Percentiles rank a stretch among this genome's conserved stretches.
Evolutionary conservation across 306 rosid genomes (phyloP).

Genomic region (Senna siamea): DNA sequence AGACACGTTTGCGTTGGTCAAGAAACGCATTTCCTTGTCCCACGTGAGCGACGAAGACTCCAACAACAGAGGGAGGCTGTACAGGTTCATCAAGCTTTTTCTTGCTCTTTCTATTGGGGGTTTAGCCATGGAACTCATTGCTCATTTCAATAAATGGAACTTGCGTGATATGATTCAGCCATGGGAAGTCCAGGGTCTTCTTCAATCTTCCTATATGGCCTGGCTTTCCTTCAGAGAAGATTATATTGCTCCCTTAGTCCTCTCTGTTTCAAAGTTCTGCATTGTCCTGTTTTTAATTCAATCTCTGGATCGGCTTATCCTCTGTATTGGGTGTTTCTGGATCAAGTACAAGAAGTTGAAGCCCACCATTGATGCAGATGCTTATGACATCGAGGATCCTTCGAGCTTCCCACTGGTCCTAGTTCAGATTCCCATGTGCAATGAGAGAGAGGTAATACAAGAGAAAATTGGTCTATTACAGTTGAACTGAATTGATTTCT

Average conservation of each 20-base stretch:
- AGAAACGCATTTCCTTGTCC: slow-evolving; percentile 70
- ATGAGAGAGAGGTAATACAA: slow-evolving; percentile 99
- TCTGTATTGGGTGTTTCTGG: slow-evolving; percentile 95
- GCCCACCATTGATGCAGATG: slow-evolving; percentile 60
- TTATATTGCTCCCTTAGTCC: slow-evolving; percentile 73
- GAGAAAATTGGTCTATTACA: not conserved
- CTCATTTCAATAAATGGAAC: slow-evolving; percentile 84
- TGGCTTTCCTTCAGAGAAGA: slow-evolving; percentile 86
- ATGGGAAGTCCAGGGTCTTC: slow-evolving; percentile 76
- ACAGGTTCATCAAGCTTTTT: slow-evolving; percentile 69
- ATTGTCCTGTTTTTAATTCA: slow-evolving; percentile 82
- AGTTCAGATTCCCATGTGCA: slow-evolving; percentile 99
- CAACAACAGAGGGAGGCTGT: slow-evolving; percentile 64
- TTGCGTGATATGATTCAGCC: slow-evolving; percentile 57
- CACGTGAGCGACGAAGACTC: slow-evolving; percentile 65
- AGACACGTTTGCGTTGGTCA: slow-evolving; percentile 52
- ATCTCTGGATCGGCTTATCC: slow-evolving; percentile 86
- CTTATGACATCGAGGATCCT: slow-evolving; percentile 71
- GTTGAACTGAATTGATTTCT: slow-evolving; percentile 1
- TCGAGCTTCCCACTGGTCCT: slow-evolving; percentile 80
- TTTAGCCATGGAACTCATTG: slow-evolving; percentile 71
- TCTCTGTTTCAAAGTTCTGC: slow-evolving; percentile 82
- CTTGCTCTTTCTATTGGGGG: slow-evolving; percentile 68
- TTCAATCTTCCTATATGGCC: slow-evolving; percentile 72
- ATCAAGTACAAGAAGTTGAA: slow-evolving; percentile 82